A percentile compares a stretch with the other conserved stretches of the same genome.
phyloP scores from a whole-genome alignment of 1,284 basidiomycete species.

The Ustilago xerochloae region DNA sequence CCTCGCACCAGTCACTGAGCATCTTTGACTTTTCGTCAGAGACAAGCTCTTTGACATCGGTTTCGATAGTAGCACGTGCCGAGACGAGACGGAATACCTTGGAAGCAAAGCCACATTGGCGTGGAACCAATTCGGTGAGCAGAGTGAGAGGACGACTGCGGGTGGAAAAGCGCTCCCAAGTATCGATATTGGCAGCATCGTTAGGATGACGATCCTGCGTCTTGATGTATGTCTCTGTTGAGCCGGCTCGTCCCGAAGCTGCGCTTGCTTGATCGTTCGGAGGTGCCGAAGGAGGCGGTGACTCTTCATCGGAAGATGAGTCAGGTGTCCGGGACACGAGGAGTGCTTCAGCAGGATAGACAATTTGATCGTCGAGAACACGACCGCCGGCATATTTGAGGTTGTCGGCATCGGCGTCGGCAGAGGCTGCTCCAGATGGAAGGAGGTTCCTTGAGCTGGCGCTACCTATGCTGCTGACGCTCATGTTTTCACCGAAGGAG shows the following conservation, averaged over 20 bases:
- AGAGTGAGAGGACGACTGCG: constrained; percentile 40
- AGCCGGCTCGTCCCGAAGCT: background rate
- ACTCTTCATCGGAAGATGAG: constrained; percentile 19
- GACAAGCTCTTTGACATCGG: constrained; percentile 37
- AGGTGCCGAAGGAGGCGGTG: constrained; percentile 9
- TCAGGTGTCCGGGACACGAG: constrained; percentile 35
- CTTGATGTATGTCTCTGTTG: constrained; percentile 25
- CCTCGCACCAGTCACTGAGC: constrained; percentile 46
- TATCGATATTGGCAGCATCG: constrained; percentile 31
- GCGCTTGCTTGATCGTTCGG: background rate
- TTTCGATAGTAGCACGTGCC: constrained; percentile 37
- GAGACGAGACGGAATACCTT: constrained; percentile 47
- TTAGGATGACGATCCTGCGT: constrained; percentile 26
- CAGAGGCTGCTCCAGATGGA: constrained; percentile 10
- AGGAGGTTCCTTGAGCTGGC: constrained; percentile 4
- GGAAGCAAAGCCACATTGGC: constrained; percentile 39
- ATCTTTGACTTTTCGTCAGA: constrained; percentile 33
- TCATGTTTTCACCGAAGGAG: background rate
- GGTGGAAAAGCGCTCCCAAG: constrained; percentile 40
- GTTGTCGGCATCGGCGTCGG: constrained; percentile 18
- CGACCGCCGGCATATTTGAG: constrained; percentile 38
- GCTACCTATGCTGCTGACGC: constrained; percentile 12
- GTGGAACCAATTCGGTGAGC: constrained; percentile 40
- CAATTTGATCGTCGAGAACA: constrained; percentile 34
- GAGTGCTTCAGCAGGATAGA: constrained; percentile 32